Evolutionary conservation across 768 basidiomycete genomes (phyloP).

Genomic region (Hebeloma cylindrosporum): DNA sequence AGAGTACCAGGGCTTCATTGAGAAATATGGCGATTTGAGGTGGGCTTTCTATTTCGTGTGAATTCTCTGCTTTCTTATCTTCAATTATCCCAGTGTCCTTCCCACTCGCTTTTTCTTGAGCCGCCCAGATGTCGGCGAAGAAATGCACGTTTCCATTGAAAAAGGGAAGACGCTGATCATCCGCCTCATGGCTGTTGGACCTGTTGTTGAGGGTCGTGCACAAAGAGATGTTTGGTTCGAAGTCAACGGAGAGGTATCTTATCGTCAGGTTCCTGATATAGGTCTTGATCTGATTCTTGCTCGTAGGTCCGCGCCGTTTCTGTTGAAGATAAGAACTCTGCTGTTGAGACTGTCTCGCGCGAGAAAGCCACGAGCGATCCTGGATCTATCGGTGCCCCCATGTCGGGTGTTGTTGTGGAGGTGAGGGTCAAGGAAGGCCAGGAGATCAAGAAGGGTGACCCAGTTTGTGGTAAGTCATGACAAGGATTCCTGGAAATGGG

Average conservation of each 20-base stretch:
- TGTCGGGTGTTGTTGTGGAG: constrained; percentile 98
- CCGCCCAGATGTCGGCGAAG: constrained; percentile 88
- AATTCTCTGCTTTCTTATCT: constrained; percentile 10
- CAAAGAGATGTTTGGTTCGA: constrained; percentile 98
- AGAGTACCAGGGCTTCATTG: constrained; percentile 92
- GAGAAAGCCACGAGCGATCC: constrained; percentile 94
- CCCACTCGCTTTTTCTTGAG: constrained; percentile 98
- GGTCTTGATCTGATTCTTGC: constrained; percentile 15
- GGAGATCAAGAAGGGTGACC: constrained; percentile 98
- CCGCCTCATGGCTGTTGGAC: constrained; percentile 92
- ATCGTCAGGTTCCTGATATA: constrained; percentile 5
- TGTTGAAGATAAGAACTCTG: constrained; percentile 96
- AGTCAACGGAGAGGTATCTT: constrained; percentile 86
- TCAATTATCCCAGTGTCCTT: constrained; percentile 61
- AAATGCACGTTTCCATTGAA: constrained; percentile 96
- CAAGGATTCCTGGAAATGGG: constrained; percentile 8
- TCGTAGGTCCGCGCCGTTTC: constrained; percentile 87
- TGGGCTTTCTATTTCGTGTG: constrained; percentile 32
- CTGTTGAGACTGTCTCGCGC: constrained; percentile 90
- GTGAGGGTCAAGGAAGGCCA: constrained; percentile 97
- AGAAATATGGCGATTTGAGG: constrained; percentile 96
- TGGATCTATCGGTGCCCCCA: constrained; percentile 95
- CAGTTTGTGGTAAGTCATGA: constrained; percentile 73
- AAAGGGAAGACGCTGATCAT: constrained; percentile 97
- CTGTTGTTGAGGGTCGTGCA: constrained; percentile 87